A percentile compares a stretch with the other conserved stretches of the same genome.
Evolutionary conservation across 2,329 filamentous ascomycete genomes (phyloP).

Genomic region (Onygenales sp.): DNA sequence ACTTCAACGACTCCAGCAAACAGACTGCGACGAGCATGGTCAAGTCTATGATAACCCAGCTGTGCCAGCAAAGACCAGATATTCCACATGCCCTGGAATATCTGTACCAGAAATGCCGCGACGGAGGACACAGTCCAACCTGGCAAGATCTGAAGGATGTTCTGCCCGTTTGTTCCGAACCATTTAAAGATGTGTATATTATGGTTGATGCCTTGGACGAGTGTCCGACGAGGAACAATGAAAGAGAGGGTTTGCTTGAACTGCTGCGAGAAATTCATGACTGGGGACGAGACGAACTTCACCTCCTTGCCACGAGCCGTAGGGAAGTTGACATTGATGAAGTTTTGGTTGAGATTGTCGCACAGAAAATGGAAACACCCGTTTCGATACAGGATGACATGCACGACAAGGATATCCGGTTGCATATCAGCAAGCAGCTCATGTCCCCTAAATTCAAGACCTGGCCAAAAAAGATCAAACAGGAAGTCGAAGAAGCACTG

Average conservation of each 20-base stretch:
- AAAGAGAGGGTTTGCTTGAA: slow-evolving; percentile 8
- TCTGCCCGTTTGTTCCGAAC: slow-evolving; percentile 2
- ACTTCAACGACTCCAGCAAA: slow-evolving; percentile 12
- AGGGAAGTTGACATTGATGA: slow-evolving; percentile 10
- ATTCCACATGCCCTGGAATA: background rate
- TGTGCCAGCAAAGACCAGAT: background rate
- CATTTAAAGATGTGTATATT: slow-evolving; percentile 5
- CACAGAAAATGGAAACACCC: background rate
- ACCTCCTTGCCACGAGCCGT: slow-evolving; percentile 11
- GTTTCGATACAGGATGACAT: background rate
- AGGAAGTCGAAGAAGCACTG: background rate
- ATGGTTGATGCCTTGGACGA: slow-evolving; percentile 15
- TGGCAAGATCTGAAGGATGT: background rate
- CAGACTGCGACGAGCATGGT: slow-evolving; percentile 7
- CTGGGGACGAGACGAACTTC: slow-evolving; percentile 2
- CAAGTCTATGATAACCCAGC: slow-evolving; percentile 7
- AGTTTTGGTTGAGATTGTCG: background rate
- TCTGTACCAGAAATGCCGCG: background rate
- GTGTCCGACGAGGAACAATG: slow-evolving; percentile 5
- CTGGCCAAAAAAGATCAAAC: background rate
- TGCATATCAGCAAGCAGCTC: background rate
- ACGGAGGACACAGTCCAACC: slow-evolving; percentile 6
- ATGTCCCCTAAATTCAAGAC: background rate
- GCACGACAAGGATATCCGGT: background rate
- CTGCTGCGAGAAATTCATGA: slow-evolving; percentile 5